Evolutionary conservation across 2,329 filamentous ascomycete species (phyloP), one percentile per base, ranked within the genome.

Genomic region (Arachnomyces sp.): DNA sequence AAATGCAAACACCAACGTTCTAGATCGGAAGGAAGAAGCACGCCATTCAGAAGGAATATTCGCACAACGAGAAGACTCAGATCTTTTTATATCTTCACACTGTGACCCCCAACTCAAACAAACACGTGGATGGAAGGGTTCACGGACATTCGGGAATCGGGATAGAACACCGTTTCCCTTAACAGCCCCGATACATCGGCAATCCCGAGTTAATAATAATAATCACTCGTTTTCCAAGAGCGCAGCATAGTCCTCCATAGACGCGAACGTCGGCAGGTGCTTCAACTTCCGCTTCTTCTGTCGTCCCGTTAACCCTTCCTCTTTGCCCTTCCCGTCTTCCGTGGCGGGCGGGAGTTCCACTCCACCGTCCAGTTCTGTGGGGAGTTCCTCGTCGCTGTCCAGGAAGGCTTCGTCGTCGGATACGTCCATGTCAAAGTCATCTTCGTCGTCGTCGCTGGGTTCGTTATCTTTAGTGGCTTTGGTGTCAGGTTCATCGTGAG

Each of bases 251-350:
- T 96, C 92, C 40, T 96, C 92, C 25, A 76, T 84, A 25, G 86
- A 93, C 14, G 93, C 92, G 69, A 98, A 98, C 28, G 80, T 93
- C 5, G 92, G 92, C 52, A 98, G 70, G 48, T 80, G 79, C 75
- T 88, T 95, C 62, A 96, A 72, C 69, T 86, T 86, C 74, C 82
- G 87, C 68, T 77, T 82, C 68, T 84, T 86, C 59, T 78, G 74
- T 50, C 63, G 61, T 12, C 60, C 61, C 15, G 68, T 64, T 42
- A 56, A 53, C 44, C 63, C 57, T 43, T 62, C 44, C 43, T 64
- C 59, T 30, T 63, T 57, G 35, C 68, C 68, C 7, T 67, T 65
- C 25, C 68, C 65, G 28, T 53, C 49, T 31, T 40, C 47, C 40
- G 44, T 48, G 31, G 59, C 50, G 9, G 65, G 43, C 28, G 68